Conservation (phyloP, 192 early-diverging fungal genomes). For the Dissophora ornata region DNA sequence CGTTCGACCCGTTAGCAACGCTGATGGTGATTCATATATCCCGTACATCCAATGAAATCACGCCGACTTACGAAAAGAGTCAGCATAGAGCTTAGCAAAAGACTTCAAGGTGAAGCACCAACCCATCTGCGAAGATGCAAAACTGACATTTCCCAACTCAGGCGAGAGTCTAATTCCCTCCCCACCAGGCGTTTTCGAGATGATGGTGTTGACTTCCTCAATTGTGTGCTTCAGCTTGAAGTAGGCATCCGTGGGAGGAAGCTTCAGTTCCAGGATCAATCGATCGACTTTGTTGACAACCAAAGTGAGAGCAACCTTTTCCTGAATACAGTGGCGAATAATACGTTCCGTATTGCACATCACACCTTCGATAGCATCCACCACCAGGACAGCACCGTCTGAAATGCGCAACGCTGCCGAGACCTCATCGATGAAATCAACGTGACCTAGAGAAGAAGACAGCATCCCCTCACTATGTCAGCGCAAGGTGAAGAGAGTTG, state of each 20-base stretch:
- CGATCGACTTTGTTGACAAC: constrained; percentile 99
- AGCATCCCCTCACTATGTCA: too few relatives aligned
- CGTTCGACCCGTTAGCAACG: not conserved
- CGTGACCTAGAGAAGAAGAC: too few relatives aligned
- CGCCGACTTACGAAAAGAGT: constrained; percentile 70
- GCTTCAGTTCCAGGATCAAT: constrained; percentile 94
- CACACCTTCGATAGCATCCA: constrained; percentile 97
- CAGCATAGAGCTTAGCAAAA: constrained; percentile 91
- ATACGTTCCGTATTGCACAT: constrained; percentile 94
- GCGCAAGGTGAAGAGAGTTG: not conserved
- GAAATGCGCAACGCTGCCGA: constrained; percentile 85
- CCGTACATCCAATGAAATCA: too few relatives aligned
- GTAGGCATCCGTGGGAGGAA: constrained; percentile 97
- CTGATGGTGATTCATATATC: too few relatives aligned
- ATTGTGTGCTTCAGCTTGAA: constrained; percentile 96
- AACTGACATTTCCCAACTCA: constrained; percentile 95
- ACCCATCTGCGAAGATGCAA: constrained; percentile 89
- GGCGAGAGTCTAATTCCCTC: constrained; percentile 85
- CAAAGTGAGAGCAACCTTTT: constrained; percentile 82
- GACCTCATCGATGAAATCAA: constrained; percentile 95
- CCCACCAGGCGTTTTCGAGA: constrained; percentile 68
- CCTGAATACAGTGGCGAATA: constrained; percentile 83
- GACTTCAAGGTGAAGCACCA: constrained; percentile 95
- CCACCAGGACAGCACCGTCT: constrained; percentile 92
- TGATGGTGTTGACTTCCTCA: constrained; percentile 92